phyloP scores from a whole-genome alignment of 164 flowering plant genomes.

The Saururus chinensis region DNA sequence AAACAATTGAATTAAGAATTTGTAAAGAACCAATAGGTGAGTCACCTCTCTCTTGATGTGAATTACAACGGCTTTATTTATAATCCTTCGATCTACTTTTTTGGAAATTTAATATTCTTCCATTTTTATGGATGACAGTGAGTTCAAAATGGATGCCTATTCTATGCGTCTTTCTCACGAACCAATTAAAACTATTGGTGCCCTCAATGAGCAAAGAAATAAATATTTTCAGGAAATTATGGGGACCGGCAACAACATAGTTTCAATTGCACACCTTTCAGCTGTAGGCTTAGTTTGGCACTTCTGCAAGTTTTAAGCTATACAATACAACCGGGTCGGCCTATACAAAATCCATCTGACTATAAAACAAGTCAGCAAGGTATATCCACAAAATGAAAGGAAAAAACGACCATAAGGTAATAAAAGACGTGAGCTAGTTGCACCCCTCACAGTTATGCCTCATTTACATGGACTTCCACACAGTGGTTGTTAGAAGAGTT shows the following conservation, averaged over 20 bases:
- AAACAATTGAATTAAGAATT: too few relatives aligned
- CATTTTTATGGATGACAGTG: too few relatives aligned
- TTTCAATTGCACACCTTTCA: conserved; percentile 1
- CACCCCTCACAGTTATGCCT: background rate
- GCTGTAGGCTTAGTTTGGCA: background rate
- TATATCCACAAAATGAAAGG: background rate
- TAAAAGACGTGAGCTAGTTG: conserved; percentile 1
- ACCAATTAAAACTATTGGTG: too few relatives aligned
- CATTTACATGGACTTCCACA: conserved; percentile 1
- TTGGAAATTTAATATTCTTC: too few relatives aligned
- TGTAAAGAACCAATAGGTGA: too few relatives aligned
- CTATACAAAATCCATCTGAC: conserved; percentile 12
- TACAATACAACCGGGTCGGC: background rate
- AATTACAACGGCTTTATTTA: too few relatives aligned
- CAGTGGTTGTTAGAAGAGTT: background rate
- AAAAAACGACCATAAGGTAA: background rate
- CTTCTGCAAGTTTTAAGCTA: background rate
- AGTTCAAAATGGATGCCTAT: too few relatives aligned
- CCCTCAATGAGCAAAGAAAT: conserved; percentile 1
- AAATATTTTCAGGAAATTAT: background rate
- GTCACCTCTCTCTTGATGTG: too few relatives aligned
- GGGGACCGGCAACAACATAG: background rate
- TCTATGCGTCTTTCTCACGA: too few relatives aligned
- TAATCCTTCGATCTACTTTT: too few relatives aligned
- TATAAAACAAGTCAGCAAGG: conserved; percentile 3